A percentile compares a stretch with the other conserved stretches of the same genome.
Evolutionary conservation across 1,139 yeast species (phyloP).

Genomic region (Scheffersomyces parashehatae): DNA sequence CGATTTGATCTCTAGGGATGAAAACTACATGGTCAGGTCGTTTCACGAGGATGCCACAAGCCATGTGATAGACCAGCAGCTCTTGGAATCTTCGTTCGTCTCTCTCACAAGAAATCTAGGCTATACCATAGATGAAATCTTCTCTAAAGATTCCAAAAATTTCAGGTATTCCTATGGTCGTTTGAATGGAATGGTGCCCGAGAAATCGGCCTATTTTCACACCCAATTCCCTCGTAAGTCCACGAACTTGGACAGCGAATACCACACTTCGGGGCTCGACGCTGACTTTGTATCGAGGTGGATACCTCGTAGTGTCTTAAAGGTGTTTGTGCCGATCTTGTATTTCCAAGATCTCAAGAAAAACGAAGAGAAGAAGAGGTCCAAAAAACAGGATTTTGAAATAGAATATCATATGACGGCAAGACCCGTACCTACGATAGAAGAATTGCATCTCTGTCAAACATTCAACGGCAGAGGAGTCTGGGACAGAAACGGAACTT

Average conservation of each 20-base stretch:
- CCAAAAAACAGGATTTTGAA: not conserved
- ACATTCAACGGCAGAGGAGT: constrained; percentile 23
- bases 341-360: constrained; percentile 23
- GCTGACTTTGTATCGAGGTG: constrained; percentile 28
- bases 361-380: constrained; percentile 12
- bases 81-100: not conserved
- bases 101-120: not conserved
- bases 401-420: constrained; percentile 18
- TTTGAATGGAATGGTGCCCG: constrained; percentile 25
- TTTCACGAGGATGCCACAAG: not conserved
- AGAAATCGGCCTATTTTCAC: constrained; percentile 28
- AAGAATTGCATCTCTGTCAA: constrained; percentile 28
- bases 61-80: not conserved
- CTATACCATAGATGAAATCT: not conserved
- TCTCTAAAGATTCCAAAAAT: constrained; percentile 24
- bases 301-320: constrained; percentile 28
- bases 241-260: constrained; percentile 34
- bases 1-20: not conserved
- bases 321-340: constrained; percentile 23
- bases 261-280: constrained; percentile 30
- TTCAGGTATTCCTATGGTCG: constrained; percentile 17
- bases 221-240: constrained; percentile 37
- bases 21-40: not conserved
- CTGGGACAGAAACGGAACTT: constrained; percentile 34
- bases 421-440: constrained; percentile 32